Base-by-base conservation (phyloP, 371 early-diverging fungal species). In the Saksenaea oblongispora region DNA sequence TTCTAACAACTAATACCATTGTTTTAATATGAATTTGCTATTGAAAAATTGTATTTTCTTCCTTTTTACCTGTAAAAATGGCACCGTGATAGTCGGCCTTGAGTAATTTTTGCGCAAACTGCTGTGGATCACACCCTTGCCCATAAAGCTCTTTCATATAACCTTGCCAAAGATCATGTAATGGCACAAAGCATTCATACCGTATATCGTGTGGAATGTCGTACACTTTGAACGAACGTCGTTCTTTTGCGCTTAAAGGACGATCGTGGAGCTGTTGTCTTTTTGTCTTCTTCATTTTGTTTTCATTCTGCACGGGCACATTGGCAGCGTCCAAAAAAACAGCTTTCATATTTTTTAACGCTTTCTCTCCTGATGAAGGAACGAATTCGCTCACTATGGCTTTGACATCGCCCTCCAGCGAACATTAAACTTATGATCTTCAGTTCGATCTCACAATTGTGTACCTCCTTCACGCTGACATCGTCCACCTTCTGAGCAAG, bases 61-160 rank as follows among this genome's bases (percentile, higher is more conserved):
- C 44, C n/a, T 5, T 35, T 71, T 60, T 76, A 90, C 91, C 93
- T 54, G 90, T 91, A 17, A 95, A 65, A 14, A 83, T 72, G 10
- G 90, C 85, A 2, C 96, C 96, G 75, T 96, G 95, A 66, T 82
- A 91, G 73, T 96, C 96, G 0, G 93, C 93, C 63, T 92, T 92
- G 15, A 91, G 70, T 34, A 95, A 58, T 59, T 89, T 93, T 58
- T 88, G 86, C 1, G 82, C 71, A 65, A 86, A 84, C 27, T 71
- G 71, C 2, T 59, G 34, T 1, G 76, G 60, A 58, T 65, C 72
- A 11, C 67, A 56, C 0, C 73, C 74, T 51, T 73, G 72, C 3
- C 71, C 78, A 37, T 80, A 69, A 17, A 97, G 68, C 26, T 89
- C 86, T 9, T 66, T 72, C 71, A 95, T 91, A 69, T 96, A 97